Percentiles rank a stretch among this genome's conserved stretches.
phyloP scores from a whole-genome alignment of 2,329 filamentous ascomycete species.

The Penicillium nordicum region DNA sequence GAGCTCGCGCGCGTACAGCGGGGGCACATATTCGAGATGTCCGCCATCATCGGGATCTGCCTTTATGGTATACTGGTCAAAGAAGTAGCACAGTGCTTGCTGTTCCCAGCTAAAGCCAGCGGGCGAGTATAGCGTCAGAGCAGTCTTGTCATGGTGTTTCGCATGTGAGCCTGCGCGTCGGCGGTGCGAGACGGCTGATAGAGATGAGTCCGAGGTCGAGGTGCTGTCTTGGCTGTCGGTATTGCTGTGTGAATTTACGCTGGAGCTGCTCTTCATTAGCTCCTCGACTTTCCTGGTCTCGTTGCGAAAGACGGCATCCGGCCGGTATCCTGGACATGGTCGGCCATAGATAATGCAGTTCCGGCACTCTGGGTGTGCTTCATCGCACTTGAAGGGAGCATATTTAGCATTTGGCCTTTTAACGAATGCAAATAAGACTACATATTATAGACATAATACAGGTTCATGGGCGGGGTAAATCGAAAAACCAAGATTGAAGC shows the following conservation, averaged over 20 bases:
- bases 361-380: conserved; percentile 35
- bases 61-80: conserved; percentile 38
- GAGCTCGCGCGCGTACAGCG: conserved; percentile 32
- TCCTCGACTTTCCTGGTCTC: conserved; percentile 32
- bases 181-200: neutral
- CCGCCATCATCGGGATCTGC: conserved; percentile 27
- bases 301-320: conserved; percentile 35
- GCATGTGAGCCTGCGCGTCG: neutral
- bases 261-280: conserved; percentile 23
- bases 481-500: conserved; percentile 6
- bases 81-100: conserved; percentile 41
- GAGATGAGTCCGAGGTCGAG: neutral
- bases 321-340: conserved; percentile 38
- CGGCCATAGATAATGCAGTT: conserved; percentile 37
- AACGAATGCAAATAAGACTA: neutral
- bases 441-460: neutral
- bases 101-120: conserved; percentile 36
- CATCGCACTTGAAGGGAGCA: conserved; percentile 32
- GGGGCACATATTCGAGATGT: conserved; percentile 37
- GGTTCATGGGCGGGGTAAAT: neutral
- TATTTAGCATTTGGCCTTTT: neutral
- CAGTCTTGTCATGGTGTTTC: neutral
- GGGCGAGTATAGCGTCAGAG: conserved; percentile 19
- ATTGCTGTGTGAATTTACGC: neutral
- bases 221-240: neutral